phyloP scores from a whole-genome alignment of 768 basidiomycete species.

The Mycena polygramma region DNA sequence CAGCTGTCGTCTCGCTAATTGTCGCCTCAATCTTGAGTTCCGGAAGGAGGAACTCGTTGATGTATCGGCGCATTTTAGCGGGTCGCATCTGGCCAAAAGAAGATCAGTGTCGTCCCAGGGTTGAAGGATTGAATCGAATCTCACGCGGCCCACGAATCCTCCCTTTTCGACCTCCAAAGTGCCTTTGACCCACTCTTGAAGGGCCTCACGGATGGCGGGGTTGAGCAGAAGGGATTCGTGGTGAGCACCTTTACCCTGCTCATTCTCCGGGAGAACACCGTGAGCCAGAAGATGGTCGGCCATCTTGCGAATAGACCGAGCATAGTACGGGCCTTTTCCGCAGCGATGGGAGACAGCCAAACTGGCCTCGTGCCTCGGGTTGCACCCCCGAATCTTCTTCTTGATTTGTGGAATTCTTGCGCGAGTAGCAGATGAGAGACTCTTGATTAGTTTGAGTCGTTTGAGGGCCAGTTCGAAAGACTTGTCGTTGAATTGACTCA shows the following conservation, averaged over 20 bases:
- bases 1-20: constrained; percentile 7
- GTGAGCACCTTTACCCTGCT: constrained; percentile 27
- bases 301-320: constrained; percentile 6
- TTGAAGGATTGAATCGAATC: background rate
- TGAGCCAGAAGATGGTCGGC: background rate
- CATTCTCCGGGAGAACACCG: constrained; percentile 24
- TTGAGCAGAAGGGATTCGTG: constrained; percentile 18
- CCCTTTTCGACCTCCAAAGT: constrained; percentile 10
- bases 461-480: background rate
- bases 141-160: constrained; percentile 3
- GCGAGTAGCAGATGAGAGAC: background rate
- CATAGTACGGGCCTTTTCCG: constrained; percentile 22
- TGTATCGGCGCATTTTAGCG: constrained; percentile 13
- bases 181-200: constrained; percentile 22
- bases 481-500: constrained; percentile 20
- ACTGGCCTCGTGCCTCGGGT: constrained; percentile 12
- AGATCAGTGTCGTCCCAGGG: background rate
- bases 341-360: background rate
- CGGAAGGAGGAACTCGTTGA: constrained; percentile 3
- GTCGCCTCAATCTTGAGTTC: background rate
- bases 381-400: background rate
- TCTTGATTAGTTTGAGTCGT: background rate
- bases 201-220: constrained; percentile 1
- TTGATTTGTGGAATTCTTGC: background rate
- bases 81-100: background rate